Percentiles rank a stretch among this genome's conserved stretches.
Evolutionary conservation across 1,139 yeast species (phyloP).

Genomic region (Nadsonia starkeyi-henricii): DNA sequence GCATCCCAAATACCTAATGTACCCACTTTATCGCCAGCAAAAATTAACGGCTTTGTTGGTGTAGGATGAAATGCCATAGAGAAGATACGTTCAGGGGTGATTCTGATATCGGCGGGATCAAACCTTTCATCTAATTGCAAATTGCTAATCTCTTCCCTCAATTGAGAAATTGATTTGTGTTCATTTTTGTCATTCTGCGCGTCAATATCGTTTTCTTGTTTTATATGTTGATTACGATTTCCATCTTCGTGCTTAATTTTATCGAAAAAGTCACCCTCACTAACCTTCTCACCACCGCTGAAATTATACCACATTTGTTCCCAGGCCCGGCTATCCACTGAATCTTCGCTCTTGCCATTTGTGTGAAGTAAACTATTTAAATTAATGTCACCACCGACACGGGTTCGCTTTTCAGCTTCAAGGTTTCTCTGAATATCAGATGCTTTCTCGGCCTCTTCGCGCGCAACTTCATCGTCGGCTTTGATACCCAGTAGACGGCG

Average conservation of each 20-base stretch:
- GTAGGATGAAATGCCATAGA: slow-evolving; percentile 68
- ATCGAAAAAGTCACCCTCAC: slow-evolving; percentile 68
- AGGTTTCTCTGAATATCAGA: slow-evolving; percentile 17
- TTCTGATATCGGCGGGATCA: slow-evolving; percentile 56
- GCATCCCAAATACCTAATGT: slow-evolving; percentile 85
- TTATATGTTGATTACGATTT: slow-evolving; percentile 18
- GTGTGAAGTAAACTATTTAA: slow-evolving; percentile 11
- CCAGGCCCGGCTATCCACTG: slow-evolving; percentile 11
- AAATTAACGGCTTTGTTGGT: slow-evolving; percentile 41
- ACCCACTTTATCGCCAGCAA: slow-evolving; percentile 84
- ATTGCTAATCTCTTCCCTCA: slow-evolving; percentile 39
- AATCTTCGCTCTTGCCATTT: slow-evolving; percentile 11
- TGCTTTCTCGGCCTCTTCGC: slow-evolving; percentile 18
- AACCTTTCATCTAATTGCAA: slow-evolving; percentile 40
- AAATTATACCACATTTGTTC: slow-evolving; percentile 14
- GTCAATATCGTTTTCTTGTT: slow-evolving; percentile 17
- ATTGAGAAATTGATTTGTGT: slow-evolving; percentile 29
- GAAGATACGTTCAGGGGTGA: slow-evolving; percentile 63
- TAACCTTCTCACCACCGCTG: slow-evolving; percentile 40
- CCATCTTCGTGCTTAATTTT: slow-evolving; percentile 18
- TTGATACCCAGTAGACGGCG: slow-evolving; percentile 23
- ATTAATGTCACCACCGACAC: slow-evolving; percentile 20
- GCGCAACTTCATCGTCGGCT: slow-evolving; percentile 12
- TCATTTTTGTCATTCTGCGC: slow-evolving; percentile 10
- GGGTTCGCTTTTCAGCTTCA: slow-evolving; percentile 22